Percentiles rank a stretch among this genome's conserved stretches.
phyloP scores from a whole-genome alignment of 495 filamentous ascomycete species.

The Xylaria telfairii region DNA sequence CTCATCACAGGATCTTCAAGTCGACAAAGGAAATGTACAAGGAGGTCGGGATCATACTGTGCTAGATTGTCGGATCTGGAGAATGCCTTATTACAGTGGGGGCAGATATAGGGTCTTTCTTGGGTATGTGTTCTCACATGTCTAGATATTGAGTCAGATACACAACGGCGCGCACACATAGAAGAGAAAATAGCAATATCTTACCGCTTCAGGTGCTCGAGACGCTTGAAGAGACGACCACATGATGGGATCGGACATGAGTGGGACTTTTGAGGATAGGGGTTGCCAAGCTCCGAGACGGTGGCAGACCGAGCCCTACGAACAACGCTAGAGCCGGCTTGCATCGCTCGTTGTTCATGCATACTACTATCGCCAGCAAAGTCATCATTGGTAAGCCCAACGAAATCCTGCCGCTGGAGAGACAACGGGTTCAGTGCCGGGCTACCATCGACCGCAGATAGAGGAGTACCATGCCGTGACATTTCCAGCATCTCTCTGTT shows the following conservation, averaged over 20 bases:
- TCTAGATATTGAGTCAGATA: conserved; percentile 72
- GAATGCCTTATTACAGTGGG: conserved; percentile 97
- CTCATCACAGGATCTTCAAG: conserved; percentile 43
- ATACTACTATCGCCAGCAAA: conserved; percentile 62
- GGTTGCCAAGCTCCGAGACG: conserved; percentile 87
- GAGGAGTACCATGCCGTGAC: conserved; percentile 86
- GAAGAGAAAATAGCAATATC: conserved; percentile 59
- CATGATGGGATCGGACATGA: conserved; percentile 99
- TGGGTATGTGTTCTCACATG: conserved; percentile 99
- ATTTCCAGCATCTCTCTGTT: conserved; percentile 69
- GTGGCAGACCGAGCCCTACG: conserved; percentile 94
- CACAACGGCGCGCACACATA: conserved; percentile 43
- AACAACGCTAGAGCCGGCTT: conserved; percentile 73
- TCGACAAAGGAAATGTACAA: conserved; percentile 39
- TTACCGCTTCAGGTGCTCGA: conserved; percentile 99
- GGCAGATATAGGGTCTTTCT: conserved; percentile 96
- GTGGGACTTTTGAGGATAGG: conserved; percentile 96
- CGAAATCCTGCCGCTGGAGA: conserved; percentile 69
- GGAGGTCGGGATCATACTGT: conserved; percentile 70
- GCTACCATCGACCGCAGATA: conserved; percentile 79
- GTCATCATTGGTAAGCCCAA: conserved; percentile 64
- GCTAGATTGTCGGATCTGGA: conserved; percentile 98
- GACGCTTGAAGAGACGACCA: conserved; percentile 95
- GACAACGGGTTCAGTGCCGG: conserved; percentile 72
- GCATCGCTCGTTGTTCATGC: conserved; percentile 66